Evolutionary conservation across 306 rosid species (phyloP), one percentile per base, ranked within the genome.

Genomic region (Calophaca sinica): DNA sequence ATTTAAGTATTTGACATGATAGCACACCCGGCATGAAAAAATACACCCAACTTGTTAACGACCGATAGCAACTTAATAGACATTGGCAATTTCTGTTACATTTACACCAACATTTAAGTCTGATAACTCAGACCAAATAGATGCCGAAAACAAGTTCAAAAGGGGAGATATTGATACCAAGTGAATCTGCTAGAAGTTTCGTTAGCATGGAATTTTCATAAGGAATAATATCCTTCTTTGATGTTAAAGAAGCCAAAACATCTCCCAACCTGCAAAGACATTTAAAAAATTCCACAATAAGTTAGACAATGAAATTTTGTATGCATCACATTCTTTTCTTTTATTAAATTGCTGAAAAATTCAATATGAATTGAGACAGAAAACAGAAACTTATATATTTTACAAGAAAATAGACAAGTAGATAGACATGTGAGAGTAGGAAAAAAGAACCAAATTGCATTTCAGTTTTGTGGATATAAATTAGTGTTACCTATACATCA

Each of bases 181-280:
- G 85, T 49, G 88, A 81, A 77, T 84, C 88, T 20, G 75, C 83
- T 68, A 84, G 85, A 45, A 84, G 63, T 74, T 77, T 77, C 6
- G 88, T 84, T 26, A 84, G 67, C 81, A 64, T 33, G 1, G 88
- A 84, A 84, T 84, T 84, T 48, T 81, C 88, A 36, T 77, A 77
- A 57, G 88, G 85, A 73, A 84, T 41, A 35, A 63, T 38, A 62
- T 84, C 85, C 58, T 77, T 81, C 83, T 81, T 84, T 0, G 85
- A 84, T 58, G 88, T 84, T 73, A 84, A 84, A 62, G 85, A 84
- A 75, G 81, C 77, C 63, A 84, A 73, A 81, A 84, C 88, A 77
- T 84, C 88, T 58, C 85, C 88, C 78, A 84, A 77, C 78, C 88
- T 84, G 85, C 73, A 77, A 48, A 80, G 31, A 62, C 54, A 73